Conservation (phyloP, 176 grass and related monocot species). For the Olyra latifolia region DNA sequence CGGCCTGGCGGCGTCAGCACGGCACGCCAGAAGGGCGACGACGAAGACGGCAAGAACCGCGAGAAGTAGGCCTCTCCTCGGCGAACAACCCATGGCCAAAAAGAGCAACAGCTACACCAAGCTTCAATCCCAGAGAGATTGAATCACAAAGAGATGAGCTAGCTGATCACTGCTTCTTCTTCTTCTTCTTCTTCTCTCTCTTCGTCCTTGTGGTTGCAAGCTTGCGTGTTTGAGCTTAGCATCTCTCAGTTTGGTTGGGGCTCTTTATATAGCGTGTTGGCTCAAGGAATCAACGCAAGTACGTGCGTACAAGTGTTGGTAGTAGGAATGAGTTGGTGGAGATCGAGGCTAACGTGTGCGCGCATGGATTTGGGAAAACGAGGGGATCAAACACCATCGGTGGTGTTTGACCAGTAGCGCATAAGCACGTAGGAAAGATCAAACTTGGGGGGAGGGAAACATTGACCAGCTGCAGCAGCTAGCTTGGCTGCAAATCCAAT, state of each 20-base stretch:
- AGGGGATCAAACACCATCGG: too few relatives aligned
- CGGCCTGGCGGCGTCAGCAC: slow-evolving; percentile 34
- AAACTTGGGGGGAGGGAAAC: not conserved
- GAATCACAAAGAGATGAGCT: too few relatives aligned
- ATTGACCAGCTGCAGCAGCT: slow-evolving; percentile 1
- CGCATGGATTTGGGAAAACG: not conserved
- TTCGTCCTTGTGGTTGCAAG: not conserved
- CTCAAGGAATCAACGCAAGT: not conserved
- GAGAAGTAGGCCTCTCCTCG: not conserved
- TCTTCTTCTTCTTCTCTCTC: too few relatives aligned
- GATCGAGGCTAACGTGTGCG: not conserved
- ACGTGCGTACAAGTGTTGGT: not conserved
- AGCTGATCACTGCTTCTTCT: too few relatives aligned
- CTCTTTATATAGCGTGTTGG: slow-evolving; percentile 6
- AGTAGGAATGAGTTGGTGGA: slow-evolving; percentile 4
- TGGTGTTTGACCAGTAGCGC: not conserved
- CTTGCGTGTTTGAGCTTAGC: not conserved
- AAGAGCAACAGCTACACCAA: not conserved
- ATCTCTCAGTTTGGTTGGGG: not conserved
- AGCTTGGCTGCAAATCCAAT: not conserved
- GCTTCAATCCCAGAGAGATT: too few relatives aligned
- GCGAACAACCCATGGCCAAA: slow-evolving; percentile 19
- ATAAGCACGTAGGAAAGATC: not conserved
- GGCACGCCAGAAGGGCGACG: not conserved
- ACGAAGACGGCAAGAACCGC: not conserved